Conservation (phyloP, 129 eudicot species). For the Solidago caesia region DNA sequence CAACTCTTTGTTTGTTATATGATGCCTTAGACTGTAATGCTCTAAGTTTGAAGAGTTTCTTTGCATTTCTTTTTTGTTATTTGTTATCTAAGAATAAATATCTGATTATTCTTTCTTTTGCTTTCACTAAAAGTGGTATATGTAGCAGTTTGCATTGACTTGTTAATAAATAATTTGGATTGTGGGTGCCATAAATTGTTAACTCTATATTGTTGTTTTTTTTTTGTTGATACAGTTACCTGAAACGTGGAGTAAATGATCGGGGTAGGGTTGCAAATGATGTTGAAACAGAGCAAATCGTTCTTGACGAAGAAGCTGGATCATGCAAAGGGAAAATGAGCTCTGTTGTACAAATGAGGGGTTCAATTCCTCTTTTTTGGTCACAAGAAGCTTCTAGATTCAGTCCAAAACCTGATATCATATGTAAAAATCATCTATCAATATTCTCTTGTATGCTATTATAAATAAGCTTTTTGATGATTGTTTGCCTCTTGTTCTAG, state of each 20-base stretch:
- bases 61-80: background rate
- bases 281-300: slow-evolving; percentile 97
- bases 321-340: slow-evolving; percentile 85
- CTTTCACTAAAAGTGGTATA: background rate
- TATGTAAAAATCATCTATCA: slow-evolving; percentile 48
- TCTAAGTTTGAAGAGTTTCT: background rate
- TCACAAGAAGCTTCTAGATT: slow-evolving; percentile 98
- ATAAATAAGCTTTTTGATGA: slow-evolving; percentile 24
- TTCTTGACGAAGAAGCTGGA: slow-evolving; percentile 93
- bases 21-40: background rate
- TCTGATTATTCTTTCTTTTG: slow-evolving; percentile 18
- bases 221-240: slow-evolving; percentile 51
- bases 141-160: background rate
- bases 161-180: slow-evolving; percentile 1
- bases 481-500: slow-evolving; percentile 35
- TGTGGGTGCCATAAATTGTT: background rate
- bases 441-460: slow-evolving; percentile 10
- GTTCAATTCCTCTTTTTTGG: slow-evolving; percentile 99
- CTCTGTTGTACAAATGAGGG: slow-evolving; percentile 98
- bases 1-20: background rate
- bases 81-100: background rate
- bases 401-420: slow-evolving; percentile 95
- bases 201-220: too few relatives aligned
- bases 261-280: slow-evolving; percentile 97
- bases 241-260: slow-evolving; percentile 97